Base-by-base conservation (phyloP, 1,284 basidiomycete species). In the Ustilago nuda region DNA sequence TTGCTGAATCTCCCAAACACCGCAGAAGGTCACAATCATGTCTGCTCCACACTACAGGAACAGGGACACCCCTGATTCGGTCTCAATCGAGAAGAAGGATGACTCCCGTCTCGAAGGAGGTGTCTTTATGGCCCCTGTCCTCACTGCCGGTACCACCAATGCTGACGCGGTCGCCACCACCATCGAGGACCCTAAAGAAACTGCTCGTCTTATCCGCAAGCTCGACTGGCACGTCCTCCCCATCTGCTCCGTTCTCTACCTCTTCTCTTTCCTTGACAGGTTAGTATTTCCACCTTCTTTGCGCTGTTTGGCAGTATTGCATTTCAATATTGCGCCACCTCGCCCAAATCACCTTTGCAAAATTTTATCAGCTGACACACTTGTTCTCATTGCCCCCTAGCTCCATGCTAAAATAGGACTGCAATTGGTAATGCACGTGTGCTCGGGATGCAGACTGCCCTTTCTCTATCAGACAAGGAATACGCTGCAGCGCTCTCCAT, bases 371-470 rank as follows among this genome's bases (percentile, higher is more conserved):
- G 19, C 23, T 48, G 13, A 17, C 39, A 15, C 2, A 41, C 39
- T 11, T 41, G 39, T 48, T 19, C 23, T 23, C 23, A 23, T 23
- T 48, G 19, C 6, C 17, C n/a, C n/a, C 45, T 7, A 17, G 8
- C 45, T 48, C 45, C 8, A 23, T 19, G 19, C 6, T 9, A 8
- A 19, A 19, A 23, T 19, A 32, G 93, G 64, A 91, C 92, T 46
- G 92, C 91, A 78, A 92, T 94, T 76, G 93, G 92, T 83, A 93
- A 93, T 85, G 91, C 91, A 30, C 90, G 90, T 87, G 90, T 92
- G 30, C 80, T 78, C 76, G 69, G 87, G 9, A 68, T 81, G 43
- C 66, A 81, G 35, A 48, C 52, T 39, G 50, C 74, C 57, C 63
- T 80, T 27, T 37, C 64, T 32, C 82, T 89, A 8, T 64, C 72